Evolutionary conservation across 257 asterid species (phyloP).

Genomic region (Linderniella brevidens): DNA sequence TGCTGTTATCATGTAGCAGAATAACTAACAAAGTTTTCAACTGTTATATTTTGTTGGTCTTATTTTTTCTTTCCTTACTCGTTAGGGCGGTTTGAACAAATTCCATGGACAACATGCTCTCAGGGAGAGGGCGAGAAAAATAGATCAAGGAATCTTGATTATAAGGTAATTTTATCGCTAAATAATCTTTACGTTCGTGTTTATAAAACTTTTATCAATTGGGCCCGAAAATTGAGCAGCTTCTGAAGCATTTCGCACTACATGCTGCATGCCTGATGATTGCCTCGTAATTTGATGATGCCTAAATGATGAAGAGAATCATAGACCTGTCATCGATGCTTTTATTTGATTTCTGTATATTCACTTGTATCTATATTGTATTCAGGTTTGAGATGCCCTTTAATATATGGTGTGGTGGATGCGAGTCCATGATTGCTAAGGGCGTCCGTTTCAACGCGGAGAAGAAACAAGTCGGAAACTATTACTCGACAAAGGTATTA

Average conservation of each 20-base stretch:
- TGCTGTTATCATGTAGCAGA: background rate
- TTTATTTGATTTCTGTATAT: too few species aligned
- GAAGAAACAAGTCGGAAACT: constrained; percentile 94
- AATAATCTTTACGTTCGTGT: too few species aligned
- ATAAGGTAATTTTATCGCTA: constrained; percentile 43
- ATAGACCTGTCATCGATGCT: too few species aligned
- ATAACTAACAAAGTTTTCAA: background rate
- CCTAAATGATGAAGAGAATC: too few species aligned
- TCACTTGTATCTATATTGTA: constrained; percentile 5
- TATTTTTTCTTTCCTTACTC: constrained; percentile 9
- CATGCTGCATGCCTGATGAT: too few species aligned
- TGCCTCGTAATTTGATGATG: too few species aligned
- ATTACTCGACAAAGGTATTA: constrained; percentile 76
- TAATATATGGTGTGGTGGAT: constrained; percentile 96
- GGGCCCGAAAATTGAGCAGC: too few species aligned
- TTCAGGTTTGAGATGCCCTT: constrained; percentile 93
- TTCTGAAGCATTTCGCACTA: too few species aligned
- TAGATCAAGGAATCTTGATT: constrained; percentile 89
- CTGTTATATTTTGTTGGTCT: too few species aligned
- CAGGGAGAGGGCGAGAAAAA: constrained; percentile 87
- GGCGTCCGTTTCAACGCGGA: constrained; percentile 99
- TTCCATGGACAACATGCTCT: constrained; percentile 91
- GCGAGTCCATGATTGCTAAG: constrained; percentile 96
- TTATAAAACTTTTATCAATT: too few species aligned
- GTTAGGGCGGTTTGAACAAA: constrained; percentile 87